phyloP scores from a whole-genome alignment of 192 early-diverging fungal genomes.

The Coemansia sp. region DNA sequence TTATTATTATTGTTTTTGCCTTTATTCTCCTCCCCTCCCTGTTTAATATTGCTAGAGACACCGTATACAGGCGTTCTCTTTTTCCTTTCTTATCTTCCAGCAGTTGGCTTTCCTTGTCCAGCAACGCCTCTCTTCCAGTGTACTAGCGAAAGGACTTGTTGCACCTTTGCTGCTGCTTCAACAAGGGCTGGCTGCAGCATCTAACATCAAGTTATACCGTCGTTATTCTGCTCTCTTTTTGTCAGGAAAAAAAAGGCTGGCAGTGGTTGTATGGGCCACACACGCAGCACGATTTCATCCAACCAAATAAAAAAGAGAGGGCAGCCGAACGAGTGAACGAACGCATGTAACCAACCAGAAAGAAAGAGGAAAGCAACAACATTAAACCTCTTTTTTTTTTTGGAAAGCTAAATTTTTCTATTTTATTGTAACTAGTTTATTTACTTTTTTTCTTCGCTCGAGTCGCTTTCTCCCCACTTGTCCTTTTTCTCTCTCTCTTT shows the following conservation, averaged over 20 bases:
- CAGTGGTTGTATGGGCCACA: background rate
- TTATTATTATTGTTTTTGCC: background rate
- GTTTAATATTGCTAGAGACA: background rate
- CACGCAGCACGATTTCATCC: background rate
- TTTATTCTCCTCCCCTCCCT: background rate
- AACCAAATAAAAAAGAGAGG: background rate
- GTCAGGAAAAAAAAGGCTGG: background rate
- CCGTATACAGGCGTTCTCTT: too few species aligned
- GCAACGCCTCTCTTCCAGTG: too few species aligned
- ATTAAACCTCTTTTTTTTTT: background rate
- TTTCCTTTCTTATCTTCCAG: too few species aligned
- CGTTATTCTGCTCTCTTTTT: background rate
- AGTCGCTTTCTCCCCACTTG: background rate
- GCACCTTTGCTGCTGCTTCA: too few species aligned
- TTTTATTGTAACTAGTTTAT: constrained; percentile 4
- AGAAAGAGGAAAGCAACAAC: background rate
- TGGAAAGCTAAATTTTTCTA: background rate
- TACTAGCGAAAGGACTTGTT: too few species aligned
- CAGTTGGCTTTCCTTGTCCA: too few species aligned
- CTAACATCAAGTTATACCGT: background rate
- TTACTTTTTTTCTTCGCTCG: constrained; percentile 13
- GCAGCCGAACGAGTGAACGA: background rate
- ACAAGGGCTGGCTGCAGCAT: background rate
- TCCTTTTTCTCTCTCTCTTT: background rate
- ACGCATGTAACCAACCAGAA: background rate